Evolutionary conservation across 2,329 filamentous ascomycete genomes (phyloP), one percentile per base, ranked within the genome.

Genomic region (Scolecobasidium constrictum): DNA sequence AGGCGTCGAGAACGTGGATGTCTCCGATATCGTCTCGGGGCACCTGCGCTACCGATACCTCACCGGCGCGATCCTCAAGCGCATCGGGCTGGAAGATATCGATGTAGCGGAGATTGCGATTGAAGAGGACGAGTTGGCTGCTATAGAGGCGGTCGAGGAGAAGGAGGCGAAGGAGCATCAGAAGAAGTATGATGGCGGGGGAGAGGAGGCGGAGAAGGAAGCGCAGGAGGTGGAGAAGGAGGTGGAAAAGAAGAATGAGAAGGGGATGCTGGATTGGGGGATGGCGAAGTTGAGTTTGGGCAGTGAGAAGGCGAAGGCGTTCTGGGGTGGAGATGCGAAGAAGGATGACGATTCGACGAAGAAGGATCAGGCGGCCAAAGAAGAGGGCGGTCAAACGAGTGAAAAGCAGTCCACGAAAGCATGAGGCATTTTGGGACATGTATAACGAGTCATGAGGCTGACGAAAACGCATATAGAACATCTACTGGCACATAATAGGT

Each of bases 1-100:
- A 4, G 81, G 81, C 2, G 71, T 92, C 0, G 65, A 73, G 44
- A 76, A 73, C 23, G 64, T 75, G 12, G 71, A 75, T 47, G 66
- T 73, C 17, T 68, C 62, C 11, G 64, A 68, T 18, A 55, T 69
- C 2, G 67, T 74, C 20, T 19, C 12, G 7, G 44, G 44, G 85
- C 84, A 0, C 94, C 92, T 52, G 87, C 28, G 36, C 7, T 75
- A 74, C 51, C 58, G 69, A 15, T 71, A 67, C 49, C 58, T 72
- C 3, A 69, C 68, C 1, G 71, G 71, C 5, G 59, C 55, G 2
- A 68, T 74, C n/a, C 49, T 75, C 23, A 62, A 65, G 46, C 65
- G 67, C 44, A 69, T 73, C 19, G 71, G 69, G 3, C 72, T 72
- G 47, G 67, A 72, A 40, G 70, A 73, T 40, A 56, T 74, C 4